These are phyloP conservation scores for Clarkia xantiana DNA, from an alignment of 345 rosid genomes.

Conservation along the genomic window DNA sequence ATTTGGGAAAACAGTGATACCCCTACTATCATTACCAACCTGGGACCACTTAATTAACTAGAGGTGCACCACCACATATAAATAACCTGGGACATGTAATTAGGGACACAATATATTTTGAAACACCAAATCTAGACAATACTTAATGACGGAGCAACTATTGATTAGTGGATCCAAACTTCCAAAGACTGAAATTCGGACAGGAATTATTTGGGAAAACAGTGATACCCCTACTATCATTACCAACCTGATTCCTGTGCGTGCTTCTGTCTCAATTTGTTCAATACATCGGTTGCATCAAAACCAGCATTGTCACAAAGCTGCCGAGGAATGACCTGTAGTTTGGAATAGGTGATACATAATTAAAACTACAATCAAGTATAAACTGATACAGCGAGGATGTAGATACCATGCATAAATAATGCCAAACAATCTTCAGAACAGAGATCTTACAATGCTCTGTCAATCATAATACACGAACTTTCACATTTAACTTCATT, in stretches of 20 bases:
- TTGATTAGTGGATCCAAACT: no score
- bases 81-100: no score
- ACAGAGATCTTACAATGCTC: no score
- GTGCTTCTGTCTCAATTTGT: conserved; percentile 93
- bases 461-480: no score
- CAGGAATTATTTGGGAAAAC: background rate
- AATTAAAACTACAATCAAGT: background rate
- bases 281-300: conserved; percentile 97
- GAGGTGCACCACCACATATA: no score
- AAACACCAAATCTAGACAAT: no score
- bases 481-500: no score
- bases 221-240: background rate
- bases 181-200: no score
- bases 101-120: background rate
- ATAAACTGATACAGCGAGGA: background rate
- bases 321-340: conserved; percentile 92
- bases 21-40: conserved; percentile 24
- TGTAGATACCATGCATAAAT: background rate
- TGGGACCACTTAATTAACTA: no score
- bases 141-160: no score
- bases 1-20: background rate
- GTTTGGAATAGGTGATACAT: background rate
- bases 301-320: conserved; percentile 98
- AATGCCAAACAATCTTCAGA: no score
- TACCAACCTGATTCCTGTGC: conserved; percentile 69